Percentiles rank a stretch among this genome's conserved stretches.
Conservation (phyloP, 176 grass and related monocot genomes). For the Typha latifolia region DNA sequence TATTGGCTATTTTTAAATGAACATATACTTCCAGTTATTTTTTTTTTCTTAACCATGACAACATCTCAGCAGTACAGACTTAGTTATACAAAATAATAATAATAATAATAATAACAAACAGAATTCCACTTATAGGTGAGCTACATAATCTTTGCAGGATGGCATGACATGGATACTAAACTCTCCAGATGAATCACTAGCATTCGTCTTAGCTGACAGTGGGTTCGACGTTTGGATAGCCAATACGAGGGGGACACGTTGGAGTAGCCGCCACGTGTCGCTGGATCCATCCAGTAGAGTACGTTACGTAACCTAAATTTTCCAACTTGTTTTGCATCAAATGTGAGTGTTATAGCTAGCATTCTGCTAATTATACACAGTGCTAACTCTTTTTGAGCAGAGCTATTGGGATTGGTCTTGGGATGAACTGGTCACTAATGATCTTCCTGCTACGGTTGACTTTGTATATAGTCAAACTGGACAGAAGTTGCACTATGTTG, state of each 20-base stretch:
- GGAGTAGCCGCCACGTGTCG: constrained; percentile 51
- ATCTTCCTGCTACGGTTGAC: constrained; percentile 54
- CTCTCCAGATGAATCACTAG: constrained; percentile 61
- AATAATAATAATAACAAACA: no score
- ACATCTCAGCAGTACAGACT: no score
- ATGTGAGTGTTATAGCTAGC: not conserved
- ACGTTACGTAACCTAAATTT: not conserved
- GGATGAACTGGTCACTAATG: constrained; percentile 66
- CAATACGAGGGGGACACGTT: constrained; percentile 65
- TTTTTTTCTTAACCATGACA: no score
- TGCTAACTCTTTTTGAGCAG: constrained; percentile 21
- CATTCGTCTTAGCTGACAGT: constrained; percentile 56
- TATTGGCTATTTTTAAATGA: no score
- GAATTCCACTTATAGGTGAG: not conserved
- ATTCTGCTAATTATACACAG: not conserved
- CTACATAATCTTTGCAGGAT: constrained; percentile 37
- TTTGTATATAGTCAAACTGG: constrained; percentile 32
- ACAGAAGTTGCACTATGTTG: constrained; percentile 79
- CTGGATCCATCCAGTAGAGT: constrained; percentile 37
- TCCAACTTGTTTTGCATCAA: not conserved
- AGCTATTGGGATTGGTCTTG: constrained; percentile 88
- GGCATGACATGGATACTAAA: constrained; percentile 65
- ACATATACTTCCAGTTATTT: no score
- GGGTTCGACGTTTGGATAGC: constrained; percentile 92
- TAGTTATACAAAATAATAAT: no score